Conservation (phyloP, 305 asterid genomes). For the Fraxinus sp. region DNA sequence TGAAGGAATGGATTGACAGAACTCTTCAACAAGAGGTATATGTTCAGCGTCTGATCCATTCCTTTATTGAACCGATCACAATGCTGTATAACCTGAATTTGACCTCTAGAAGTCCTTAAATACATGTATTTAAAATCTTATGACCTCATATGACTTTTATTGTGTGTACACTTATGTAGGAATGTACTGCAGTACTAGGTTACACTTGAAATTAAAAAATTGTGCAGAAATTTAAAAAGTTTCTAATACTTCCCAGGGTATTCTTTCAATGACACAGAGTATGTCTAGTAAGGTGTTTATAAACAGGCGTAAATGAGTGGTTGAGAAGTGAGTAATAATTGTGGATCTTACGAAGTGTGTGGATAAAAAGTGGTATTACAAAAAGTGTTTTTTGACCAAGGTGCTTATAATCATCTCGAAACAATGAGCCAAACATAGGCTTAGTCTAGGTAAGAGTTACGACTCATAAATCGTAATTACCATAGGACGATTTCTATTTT, state of each 20-base stretch:
- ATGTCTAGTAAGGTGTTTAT: background rate
- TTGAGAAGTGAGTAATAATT: background rate
- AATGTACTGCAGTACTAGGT: background rate
- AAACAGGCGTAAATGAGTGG: background rate
- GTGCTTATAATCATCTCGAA: no score
- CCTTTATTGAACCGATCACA: background rate
- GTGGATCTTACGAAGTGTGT: background rate
- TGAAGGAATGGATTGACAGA: slow-evolving; percentile 88
- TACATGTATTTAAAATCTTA: background rate
- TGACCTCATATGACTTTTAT: background rate
- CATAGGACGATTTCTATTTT: background rate
- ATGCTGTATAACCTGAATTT: background rate
- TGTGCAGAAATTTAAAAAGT: background rate
- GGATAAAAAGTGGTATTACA: background rate
- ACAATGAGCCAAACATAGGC: background rate
- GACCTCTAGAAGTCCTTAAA: background rate
- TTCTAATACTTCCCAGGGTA: background rate
- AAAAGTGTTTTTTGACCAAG: background rate
- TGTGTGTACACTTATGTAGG: background rate
- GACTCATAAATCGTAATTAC: background rate
- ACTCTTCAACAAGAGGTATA: slow-evolving; percentile 95
- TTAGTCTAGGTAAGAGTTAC: background rate
- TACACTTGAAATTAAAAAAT: background rate
- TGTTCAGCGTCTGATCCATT: background rate
- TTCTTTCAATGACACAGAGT: background rate